Percentiles rank a stretch among this genome's conserved stretches.
Evolutionary conservation across 2,329 filamentous ascomycete species (phyloP).

Genomic region (Colletotrichum tanaceti): DNA sequence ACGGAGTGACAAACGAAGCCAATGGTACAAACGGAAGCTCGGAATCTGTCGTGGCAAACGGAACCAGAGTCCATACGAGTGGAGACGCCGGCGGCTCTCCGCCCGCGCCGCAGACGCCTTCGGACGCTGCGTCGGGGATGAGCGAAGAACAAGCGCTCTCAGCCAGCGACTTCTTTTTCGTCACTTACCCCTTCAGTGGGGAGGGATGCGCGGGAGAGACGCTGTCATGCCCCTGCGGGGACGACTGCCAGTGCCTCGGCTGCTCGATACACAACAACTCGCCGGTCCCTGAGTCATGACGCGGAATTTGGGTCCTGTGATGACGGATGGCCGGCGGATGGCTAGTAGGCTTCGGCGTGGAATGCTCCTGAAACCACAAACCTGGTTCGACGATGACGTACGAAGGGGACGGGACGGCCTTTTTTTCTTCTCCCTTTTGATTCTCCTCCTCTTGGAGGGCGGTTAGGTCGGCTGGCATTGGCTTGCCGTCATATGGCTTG

Average conservation of each 20-base stretch:
- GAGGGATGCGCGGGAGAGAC: conserved; percentile 62
- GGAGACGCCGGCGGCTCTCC: conserved; percentile 47
- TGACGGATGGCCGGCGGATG: background rate
- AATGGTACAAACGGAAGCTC: conserved; percentile 43
- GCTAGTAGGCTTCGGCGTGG: background rate
- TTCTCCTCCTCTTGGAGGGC: background rate
- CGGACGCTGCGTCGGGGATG: conserved; percentile 57
- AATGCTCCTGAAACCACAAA: conserved; percentile 3
- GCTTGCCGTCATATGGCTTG: conserved; percentile 18
- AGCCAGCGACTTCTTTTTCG: conserved; percentile 69
- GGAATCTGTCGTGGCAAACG: conserved; percentile 24
- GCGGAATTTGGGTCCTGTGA: background rate
- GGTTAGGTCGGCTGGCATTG: conserved; percentile 21
- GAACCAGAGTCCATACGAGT: conserved; percentile 22
- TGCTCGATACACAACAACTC: conserved; percentile 63
- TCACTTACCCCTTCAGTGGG: conserved; percentile 62
- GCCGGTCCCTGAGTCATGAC: conserved; percentile 22
- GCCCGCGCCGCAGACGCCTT: conserved; percentile 58
- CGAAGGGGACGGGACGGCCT: background rate
- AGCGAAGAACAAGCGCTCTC: conserved; percentile 64
- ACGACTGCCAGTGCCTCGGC: conserved; percentile 69
- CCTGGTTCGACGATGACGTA: conserved; percentile 15
- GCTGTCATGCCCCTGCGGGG: conserved; percentile 67
- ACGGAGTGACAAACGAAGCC: conserved; percentile 43
- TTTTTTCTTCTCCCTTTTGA: too few relatives aligned